Evolutionary conservation across 2,329 filamentous ascomycete species (phyloP).

Genomic region (Leptographium galeiforme): DNA sequence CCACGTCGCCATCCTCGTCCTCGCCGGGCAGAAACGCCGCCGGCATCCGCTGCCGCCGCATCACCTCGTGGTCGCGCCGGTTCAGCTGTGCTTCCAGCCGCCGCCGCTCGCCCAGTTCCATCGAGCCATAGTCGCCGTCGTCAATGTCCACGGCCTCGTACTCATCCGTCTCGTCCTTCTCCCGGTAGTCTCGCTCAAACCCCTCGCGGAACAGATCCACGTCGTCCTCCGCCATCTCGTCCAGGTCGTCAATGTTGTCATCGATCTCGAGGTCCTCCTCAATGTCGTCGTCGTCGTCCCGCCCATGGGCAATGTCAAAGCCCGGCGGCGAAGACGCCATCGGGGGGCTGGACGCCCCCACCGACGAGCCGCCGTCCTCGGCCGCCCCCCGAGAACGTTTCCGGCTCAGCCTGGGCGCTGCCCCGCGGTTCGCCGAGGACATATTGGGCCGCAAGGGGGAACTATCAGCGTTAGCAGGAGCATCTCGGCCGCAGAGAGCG

Average conservation of each 20-base stretch:
- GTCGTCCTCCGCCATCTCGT: constrained; percentile 70
- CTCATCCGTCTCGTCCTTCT: constrained; percentile 50
- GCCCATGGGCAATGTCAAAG: constrained; percentile 51
- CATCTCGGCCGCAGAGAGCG: background rate
- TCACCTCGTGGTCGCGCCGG: constrained; percentile 59
- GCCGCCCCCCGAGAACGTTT: constrained; percentile 41
- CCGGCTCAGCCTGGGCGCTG: constrained; percentile 34
- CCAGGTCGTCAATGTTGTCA: constrained; percentile 62
- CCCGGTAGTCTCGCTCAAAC: constrained; percentile 57
- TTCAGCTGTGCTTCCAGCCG: constrained; percentile 61
- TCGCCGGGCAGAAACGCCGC: constrained; percentile 67
- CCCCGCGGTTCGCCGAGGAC: constrained; percentile 70
- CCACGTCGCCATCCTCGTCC: constrained; percentile 69
- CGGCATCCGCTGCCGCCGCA: constrained; percentile 52
- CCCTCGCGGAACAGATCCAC: constrained; percentile 66
- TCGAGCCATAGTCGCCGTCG: constrained; percentile 62
- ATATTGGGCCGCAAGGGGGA: constrained; percentile 72
- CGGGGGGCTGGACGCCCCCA: constrained; percentile 41
- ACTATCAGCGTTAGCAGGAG: constrained; percentile 28
- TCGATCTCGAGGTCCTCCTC: constrained; percentile 60
- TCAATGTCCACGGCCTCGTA: constrained; percentile 65
- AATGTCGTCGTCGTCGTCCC: constrained; percentile 54
- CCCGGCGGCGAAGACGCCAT: constrained; percentile 54
- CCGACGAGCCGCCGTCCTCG: constrained; percentile 38
- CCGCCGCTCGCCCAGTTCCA: constrained; percentile 53